Conservation (phyloP, 202 grass and related monocot species). For the Panicum virgatum region DNA sequence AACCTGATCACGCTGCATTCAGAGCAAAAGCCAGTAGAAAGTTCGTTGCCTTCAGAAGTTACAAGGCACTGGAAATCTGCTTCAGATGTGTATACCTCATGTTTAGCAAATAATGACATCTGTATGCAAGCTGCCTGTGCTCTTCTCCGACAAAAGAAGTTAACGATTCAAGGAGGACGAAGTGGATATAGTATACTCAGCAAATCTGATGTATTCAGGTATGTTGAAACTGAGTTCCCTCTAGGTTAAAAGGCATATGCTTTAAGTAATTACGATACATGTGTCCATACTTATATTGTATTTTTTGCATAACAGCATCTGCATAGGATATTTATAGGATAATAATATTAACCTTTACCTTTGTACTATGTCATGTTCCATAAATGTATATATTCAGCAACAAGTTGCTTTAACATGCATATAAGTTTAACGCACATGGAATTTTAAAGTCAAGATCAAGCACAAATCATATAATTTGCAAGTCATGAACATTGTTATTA, state of each 20-base stretch:
- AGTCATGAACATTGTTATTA: neutral
- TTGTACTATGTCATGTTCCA: neutral
- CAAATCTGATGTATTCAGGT: neutral
- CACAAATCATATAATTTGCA: neutral
- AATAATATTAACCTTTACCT: neutral
- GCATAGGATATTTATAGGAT: neutral
- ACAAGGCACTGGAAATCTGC: slow-evolving; percentile 19
- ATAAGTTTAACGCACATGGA: neutral
- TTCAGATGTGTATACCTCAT: neutral
- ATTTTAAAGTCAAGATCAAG: neutral
- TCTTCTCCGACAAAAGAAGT: neutral
- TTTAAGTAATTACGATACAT: neutral
- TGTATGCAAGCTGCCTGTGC: slow-evolving; percentile 11
- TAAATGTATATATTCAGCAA: neutral
- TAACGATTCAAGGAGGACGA: neutral
- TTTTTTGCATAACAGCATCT: neutral
- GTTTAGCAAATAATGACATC: neutral
- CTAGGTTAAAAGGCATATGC: neutral
- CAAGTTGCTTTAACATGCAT: neutral
- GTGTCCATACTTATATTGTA: neutral
- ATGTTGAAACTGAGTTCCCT: neutral
- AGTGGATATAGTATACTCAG: neutral
- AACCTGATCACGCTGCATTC: neutral
- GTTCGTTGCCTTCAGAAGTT: slow-evolving; percentile 2
- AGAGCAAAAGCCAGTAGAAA: neutral